Evolutionary conservation across 2,329 filamentous ascomycete species (phyloP).

Genomic region (Claviceps maximensis): DNA sequence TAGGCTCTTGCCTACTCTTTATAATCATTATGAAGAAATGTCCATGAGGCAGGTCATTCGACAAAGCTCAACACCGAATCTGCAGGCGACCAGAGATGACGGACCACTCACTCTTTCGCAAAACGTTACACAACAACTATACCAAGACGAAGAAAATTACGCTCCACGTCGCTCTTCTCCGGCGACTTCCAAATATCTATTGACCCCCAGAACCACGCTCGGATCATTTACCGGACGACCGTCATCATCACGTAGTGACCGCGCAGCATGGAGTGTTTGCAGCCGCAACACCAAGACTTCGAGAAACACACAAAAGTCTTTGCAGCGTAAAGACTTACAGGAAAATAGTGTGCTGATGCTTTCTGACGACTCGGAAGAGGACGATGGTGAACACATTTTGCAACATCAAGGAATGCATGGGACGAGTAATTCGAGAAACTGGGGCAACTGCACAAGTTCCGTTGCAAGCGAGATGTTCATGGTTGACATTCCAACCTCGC

Average conservation of each 20-base stretch:
- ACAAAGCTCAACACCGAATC: slow-evolving; percentile 9
- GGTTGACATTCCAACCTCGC: slow-evolving; percentile 21
- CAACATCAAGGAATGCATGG: neutral
- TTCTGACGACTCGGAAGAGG: slow-evolving; percentile 44
- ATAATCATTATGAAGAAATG: slow-evolving; percentile 46
- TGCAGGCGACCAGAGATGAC: neutral
- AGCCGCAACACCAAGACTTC: slow-evolving; percentile 42
- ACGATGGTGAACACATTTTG: slow-evolving; percentile 14
- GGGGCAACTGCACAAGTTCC: slow-evolving; percentile 28
- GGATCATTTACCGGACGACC: slow-evolving; percentile 13
- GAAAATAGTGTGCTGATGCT: slow-evolving; percentile 43
- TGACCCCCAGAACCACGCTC: slow-evolving; percentile 11
- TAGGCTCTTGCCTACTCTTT: slow-evolving; percentile 35
- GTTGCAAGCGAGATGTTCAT: slow-evolving; percentile 28
- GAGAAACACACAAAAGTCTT: slow-evolving; percentile 31
- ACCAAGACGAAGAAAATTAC: neutral
- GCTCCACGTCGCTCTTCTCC: neutral
- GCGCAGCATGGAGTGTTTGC: slow-evolving; percentile 38
- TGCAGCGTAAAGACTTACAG: slow-evolving; percentile 37
- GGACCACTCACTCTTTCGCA: neutral
- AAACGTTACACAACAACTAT: neutral
- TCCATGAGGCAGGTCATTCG: slow-evolving; percentile 31
- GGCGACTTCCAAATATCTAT: slow-evolving; percentile 4
- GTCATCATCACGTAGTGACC: slow-evolving; percentile 17
- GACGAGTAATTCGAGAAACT: slow-evolving; percentile 15